These are phyloP conservation scores for Arthroderma uncinatum DNA, from an alignment of 2,329 filamentous ascomycete genomes.

Conservation along the genomic window DNA sequence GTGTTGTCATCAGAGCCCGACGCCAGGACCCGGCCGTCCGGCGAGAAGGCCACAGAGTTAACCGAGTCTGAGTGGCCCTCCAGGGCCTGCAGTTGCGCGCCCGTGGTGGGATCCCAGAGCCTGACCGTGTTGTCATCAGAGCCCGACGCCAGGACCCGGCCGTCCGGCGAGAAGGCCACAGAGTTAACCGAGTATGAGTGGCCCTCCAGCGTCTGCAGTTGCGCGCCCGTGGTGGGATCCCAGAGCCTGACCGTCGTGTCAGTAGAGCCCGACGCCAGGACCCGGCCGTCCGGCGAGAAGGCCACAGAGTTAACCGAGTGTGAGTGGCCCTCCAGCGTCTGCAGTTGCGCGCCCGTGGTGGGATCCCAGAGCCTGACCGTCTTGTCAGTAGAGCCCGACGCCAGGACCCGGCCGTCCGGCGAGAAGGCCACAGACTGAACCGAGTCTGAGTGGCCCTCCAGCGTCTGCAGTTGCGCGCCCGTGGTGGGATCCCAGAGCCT, in stretches of 20 bases:
- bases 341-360: conserved; percentile 68
- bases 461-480: not conserved
- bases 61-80: conserved; percentile 15
- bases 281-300: conserved; percentile 4
- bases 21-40: conserved; percentile 12
- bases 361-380: conserved; percentile 96
- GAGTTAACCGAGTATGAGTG: not conserved
- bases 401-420: conserved; percentile 38
- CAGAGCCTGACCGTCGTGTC: conserved; percentile 7
- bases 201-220: not conserved
- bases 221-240: not conserved
- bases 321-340: conserved; percentile 45
- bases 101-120: conserved; percentile 6
- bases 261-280: conserved; percentile 42
- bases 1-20: not conserved
- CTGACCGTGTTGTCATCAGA: conserved; percentile 12
- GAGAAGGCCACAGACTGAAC: conserved; percentile 5
- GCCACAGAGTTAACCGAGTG: not conserved
- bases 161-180: conserved; percentile 2
- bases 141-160: conserved; percentile 55
- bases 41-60: conserved; percentile 19
- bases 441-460: conserved; percentile 1
- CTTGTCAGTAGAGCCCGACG: conserved; percentile 89
- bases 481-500: conserved; percentile 8
- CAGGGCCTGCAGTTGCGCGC: conserved; percentile 11